A percentile compares a stretch with the other conserved stretches of the same genome.
Conservation (phyloP, 2,329 filamentous ascomycete species). For the Fusarium miscanthi region DNA sequence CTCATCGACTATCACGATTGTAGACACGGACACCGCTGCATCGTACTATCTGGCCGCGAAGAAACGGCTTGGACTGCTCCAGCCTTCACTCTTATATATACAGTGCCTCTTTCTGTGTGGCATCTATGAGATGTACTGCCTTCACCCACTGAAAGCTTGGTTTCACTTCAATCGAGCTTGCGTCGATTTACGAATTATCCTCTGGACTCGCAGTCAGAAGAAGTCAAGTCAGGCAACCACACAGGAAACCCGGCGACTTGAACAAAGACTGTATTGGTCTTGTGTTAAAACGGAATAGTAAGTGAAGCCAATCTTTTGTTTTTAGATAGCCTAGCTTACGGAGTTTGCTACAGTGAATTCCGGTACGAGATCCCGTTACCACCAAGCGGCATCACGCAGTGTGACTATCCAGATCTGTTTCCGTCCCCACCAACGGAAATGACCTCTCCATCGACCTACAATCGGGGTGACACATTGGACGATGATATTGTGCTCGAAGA, state of each 20-base stretch:
- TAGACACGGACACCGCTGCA: background rate
- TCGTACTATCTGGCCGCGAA: background rate
- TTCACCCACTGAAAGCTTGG: background rate
- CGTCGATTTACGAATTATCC: background rate
- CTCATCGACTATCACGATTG: background rate
- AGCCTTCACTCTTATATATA: background rate
- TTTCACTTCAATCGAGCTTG: background rate
- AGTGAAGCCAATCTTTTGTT: accelerated
- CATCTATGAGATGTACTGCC: background rate
- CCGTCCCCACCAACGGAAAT: background rate
- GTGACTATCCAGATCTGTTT: background rate
- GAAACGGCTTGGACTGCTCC: background rate
- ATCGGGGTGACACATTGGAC: background rate
- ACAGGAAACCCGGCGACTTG: background rate
- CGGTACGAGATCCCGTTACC: background rate
- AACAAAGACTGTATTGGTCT: slow-evolving; percentile 2
- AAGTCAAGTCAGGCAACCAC: background rate
- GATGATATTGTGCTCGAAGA: background rate
- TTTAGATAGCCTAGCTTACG: accelerated
- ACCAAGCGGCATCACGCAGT: background rate
- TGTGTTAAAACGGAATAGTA: background rate
- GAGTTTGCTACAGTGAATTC: background rate
- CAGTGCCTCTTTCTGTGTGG: background rate
- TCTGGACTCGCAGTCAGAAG: background rate
- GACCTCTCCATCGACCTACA: background rate